phyloP scores from a whole-genome alignment of 176 grass and related monocot species.

The Pontederia crassipes region DNA sequence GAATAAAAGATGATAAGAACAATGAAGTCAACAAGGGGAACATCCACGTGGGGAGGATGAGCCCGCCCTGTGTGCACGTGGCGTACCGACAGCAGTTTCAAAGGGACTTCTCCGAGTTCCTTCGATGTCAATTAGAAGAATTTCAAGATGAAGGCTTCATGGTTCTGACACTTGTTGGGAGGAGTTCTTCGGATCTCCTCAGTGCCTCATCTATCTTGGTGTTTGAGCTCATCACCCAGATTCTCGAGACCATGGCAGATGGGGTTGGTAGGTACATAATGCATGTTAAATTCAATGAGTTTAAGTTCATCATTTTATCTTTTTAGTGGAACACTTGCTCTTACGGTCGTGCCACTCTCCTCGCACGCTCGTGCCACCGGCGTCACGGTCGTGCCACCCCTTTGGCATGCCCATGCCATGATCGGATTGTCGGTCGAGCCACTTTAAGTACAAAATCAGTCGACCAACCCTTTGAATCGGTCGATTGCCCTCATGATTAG shows the following conservation, averaged over 20 bases:
- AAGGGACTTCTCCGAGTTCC: slow-evolving; percentile 34
- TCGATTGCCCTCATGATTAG: too few species aligned
- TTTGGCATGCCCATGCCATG: too few species aligned
- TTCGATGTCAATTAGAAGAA: slow-evolving; percentile 26
- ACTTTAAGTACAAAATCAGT: too few species aligned
- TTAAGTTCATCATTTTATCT: not conserved
- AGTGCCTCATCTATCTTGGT: not conserved
- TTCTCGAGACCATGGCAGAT: slow-evolving; percentile 10
- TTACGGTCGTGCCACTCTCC: not conserved
- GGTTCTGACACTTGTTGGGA: slow-evolving; percentile 29
- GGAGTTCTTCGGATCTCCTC: slow-evolving; percentile 1
- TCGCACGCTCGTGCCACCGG: too few species aligned
- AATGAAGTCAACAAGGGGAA: slow-evolving; percentile 21
- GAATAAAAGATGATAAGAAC: not conserved
- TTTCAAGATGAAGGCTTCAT: slow-evolving; percentile 22
- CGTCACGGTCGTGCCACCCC: too few species aligned
- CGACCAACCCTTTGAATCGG: too few species aligned
- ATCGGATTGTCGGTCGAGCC: too few species aligned
- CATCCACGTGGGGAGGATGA: slow-evolving; percentile 26
- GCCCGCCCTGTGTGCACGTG: slow-evolving; percentile 6
- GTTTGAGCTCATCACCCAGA: slow-evolving; percentile 4
- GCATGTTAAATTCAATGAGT: too few species aligned
- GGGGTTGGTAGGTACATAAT: too few species aligned
- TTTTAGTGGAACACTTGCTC: too few species aligned
- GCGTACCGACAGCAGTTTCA: slow-evolving; percentile 22